Evolutionary conservation across 306 rosid genomes (phyloP), one percentile per base, ranked within the genome.

Genomic region (Begonia masoniana): DNA sequence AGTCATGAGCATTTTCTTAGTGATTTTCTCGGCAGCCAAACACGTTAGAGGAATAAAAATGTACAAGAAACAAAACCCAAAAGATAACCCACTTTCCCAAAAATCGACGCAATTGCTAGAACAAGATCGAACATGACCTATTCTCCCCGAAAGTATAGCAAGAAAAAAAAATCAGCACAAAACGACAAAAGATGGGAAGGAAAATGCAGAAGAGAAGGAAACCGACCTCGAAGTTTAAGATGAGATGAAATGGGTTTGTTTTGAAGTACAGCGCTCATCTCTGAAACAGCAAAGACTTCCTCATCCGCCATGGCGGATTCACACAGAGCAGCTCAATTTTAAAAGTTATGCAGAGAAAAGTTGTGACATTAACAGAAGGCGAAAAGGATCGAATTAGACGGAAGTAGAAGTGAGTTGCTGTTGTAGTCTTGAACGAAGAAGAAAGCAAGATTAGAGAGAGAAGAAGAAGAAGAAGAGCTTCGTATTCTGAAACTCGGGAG

Each of bases 221-320:
- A 75, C 64, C 87, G 76, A 16, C 73, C 82, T 15, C 77, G 76
- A 55, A 72, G 77, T 0, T 73, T 76, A 75, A 84, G 71, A 55
- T 82, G 68, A 47, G n/a, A 45, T 3, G 49, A 11, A 45, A 45
- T 45, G 15, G 6, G 13, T 3, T 12, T n/a, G n/a, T 45, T 12
- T 45, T 10, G 14, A 45, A 10, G 14, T 45, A 12, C 3, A 45
- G 1, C 14, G 15, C 6, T 45, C 49, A 10, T 45, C 49, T 45
- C 49, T 45, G 49, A 45, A 45, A 11, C 49, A 31, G 39, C 7
- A 4, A 10, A 45, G 49, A 45, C 49, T 45, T 45, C 6, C 1
- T 7, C 49, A 45, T 45, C 49, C 49, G 49, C 49, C 49, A 45
- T 45, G 15, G 49, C 49, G 4, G 13, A 45, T 45, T 10, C 49